Conservation (phyloP, 495 filamentous ascomycete genomes). For the Xylaria longipes region DNA sequence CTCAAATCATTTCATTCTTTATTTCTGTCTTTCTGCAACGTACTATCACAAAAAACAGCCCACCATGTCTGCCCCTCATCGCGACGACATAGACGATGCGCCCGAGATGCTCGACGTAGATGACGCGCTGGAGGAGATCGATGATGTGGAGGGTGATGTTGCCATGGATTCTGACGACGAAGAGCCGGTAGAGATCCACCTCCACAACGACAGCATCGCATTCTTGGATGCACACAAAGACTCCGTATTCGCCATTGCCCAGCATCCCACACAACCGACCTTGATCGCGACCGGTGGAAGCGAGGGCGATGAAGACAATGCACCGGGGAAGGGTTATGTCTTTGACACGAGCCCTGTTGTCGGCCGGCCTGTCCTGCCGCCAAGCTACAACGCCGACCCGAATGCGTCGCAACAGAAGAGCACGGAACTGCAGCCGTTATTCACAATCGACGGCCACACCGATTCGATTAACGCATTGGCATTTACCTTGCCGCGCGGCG, state of each 20-base stretch:
- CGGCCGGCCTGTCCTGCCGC: conserved; percentile 69
- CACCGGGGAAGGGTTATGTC: conserved; percentile 72
- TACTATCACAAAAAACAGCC: background rate
- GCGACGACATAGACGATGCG: conserved; percentile 52
- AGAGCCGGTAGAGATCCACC: conserved; percentile 72
- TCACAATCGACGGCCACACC: conserved; percentile 81
- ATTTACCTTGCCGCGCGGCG: conserved; percentile 83
- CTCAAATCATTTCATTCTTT: background rate
- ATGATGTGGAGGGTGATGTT: conserved; percentile 71
- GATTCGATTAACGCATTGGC: conserved; percentile 86
- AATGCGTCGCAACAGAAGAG: conserved; percentile 53
- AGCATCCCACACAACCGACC: conserved; percentile 79
- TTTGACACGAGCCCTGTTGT: conserved; percentile 71
- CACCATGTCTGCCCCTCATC: conserved; percentile 47
- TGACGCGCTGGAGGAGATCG: conserved; percentile 71
- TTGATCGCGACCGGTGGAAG: conserved; percentile 87
- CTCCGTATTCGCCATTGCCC: conserved; percentile 89
- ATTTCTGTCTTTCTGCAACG: background rate
- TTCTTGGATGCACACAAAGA: conserved; percentile 90
- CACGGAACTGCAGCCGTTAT: conserved; percentile 65
- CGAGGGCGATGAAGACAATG: conserved; percentile 75
- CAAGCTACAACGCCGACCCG: conserved; percentile 74
- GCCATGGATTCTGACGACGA: conserved; percentile 74
- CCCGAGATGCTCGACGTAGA: conserved; percentile 70
- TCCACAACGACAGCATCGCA: conserved; percentile 89